Evolutionary conservation across 108 stramenopile genomes (phyloP), one percentile per base, ranked within the genome.

Genomic region (Phaeodactylum tricornutum): DNA sequence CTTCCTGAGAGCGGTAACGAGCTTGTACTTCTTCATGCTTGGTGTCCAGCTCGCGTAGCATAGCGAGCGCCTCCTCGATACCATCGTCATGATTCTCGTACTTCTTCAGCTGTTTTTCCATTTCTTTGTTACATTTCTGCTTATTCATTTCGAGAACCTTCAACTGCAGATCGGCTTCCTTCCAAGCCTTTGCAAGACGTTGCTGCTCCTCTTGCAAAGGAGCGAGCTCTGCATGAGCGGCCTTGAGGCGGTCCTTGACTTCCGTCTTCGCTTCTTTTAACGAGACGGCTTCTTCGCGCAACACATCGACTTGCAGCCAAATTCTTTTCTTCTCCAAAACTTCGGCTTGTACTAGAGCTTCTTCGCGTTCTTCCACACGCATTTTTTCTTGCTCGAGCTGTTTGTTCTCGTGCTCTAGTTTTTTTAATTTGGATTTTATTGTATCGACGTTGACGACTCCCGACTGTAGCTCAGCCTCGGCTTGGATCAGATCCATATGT

Each of bases 401-500:
- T 20, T 70, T 41, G 6, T 49, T 47, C 52, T 91, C 81, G 27
- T 54, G 58, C 35, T 72, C 50, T 25, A 88, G 53, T 14, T 57
- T 36, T 6, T 71, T 38, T 22, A 92, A 35, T 27, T 77, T 48
- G 1, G 63, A 60, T 23, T 69, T 39, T 1, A 75, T 26, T 11
- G 50, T 62, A 15, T 78, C 75, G 6, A 73, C 56, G 23, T 69
- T 50, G 34, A 61, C 53, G 43, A 53, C 59, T 17, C 66, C 66
- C 11, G 64, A 53, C 33, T 30, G 45, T 19, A 74, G 17, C 42
- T 81, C 70, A 32, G 62, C 53, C 44, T 91, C 81, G 29, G 82
- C 45, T 23, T 80, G 23, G 32, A 92, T 91, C 41, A 97, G 70
- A 28, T 66, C 54, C 55, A 62, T 23, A 59, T 95, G 92, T 1